Conservation (phyloP, 306 rosid species). For the Lagenaria siceraria region DNA sequence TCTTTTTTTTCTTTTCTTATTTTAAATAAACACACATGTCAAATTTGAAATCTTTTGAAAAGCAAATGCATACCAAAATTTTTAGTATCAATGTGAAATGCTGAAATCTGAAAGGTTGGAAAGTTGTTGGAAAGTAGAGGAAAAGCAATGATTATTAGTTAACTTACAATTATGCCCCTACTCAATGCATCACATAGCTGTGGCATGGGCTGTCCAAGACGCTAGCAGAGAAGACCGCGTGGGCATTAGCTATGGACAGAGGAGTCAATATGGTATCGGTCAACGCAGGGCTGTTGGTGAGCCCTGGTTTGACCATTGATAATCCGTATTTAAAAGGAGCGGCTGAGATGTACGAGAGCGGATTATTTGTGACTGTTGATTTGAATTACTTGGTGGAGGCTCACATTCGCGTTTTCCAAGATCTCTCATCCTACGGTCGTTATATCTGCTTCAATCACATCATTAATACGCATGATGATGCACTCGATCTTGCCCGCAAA, state of each 20-base stretch:
- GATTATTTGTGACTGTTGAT: conserved; percentile 71
- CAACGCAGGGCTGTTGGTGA: conserved; percentile 39
- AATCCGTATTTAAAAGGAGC: conserved; percentile 74
- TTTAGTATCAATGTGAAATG: too few species aligned
- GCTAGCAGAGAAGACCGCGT: conserved; percentile 64
- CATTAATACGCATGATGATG: conserved; percentile 49
- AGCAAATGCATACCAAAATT: too few species aligned
- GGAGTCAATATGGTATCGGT: conserved; percentile 68
- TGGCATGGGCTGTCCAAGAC: conserved; percentile 95
- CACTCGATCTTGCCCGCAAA: conserved; percentile 42
- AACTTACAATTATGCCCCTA: neutral
- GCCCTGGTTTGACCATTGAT: conserved; percentile 32
- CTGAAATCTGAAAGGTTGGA: too few species aligned
- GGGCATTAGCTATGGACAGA: conserved; percentile 91
- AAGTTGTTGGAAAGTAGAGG: too few species aligned
- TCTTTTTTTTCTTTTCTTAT: too few species aligned
- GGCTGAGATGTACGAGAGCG: conserved; percentile 93
- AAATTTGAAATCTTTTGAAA: too few species aligned
- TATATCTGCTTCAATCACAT: conserved; percentile 64
- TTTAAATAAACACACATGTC: too few species aligned
- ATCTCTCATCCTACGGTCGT: conserved; percentile 76
- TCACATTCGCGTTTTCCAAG: conserved; percentile 58
- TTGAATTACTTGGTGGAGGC: conserved; percentile 42
- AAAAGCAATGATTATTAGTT: neutral
- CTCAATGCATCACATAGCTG: conserved; percentile 27